These are phyloP conservation scores for Skeletonema costatum DNA, from an alignment of 108 stramenopile genomes.

Conservation along the genomic window DNA sequence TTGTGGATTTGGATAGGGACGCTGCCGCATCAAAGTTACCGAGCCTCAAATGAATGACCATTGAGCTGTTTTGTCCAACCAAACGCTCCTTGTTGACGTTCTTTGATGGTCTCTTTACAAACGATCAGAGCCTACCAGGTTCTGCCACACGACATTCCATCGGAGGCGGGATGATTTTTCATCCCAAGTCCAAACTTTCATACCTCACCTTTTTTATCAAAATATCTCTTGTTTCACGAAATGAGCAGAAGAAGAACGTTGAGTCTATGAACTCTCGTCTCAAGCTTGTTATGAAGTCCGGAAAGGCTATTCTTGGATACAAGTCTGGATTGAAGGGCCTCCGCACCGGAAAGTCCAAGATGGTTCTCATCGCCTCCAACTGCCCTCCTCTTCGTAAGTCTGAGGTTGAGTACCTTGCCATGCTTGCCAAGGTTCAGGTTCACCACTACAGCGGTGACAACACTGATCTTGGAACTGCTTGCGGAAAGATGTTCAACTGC, in stretches of 20 bases:
- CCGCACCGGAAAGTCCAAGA: slow-evolving; percentile 92
- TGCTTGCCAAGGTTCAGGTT: slow-evolving; percentile 96
- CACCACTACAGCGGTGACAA: slow-evolving; percentile 98
- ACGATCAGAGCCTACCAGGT: not conserved
- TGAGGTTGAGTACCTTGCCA: slow-evolving; percentile 98
- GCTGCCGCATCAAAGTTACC: not conserved
- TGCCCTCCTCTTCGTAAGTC: slow-evolving; percentile 97
- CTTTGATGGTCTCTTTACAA: not conserved
- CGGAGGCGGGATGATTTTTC: slow-evolving; percentile 2
- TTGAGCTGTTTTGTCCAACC: not conserved
- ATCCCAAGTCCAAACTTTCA: not conserved
- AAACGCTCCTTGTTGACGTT: not conserved
- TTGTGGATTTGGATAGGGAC: not conserved
- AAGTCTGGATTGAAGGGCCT: slow-evolving; percentile 94
- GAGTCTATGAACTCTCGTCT: slow-evolving; percentile 99
- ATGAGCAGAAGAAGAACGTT: slow-evolving; percentile 77
- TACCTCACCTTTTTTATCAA: slow-evolving; percentile 1
- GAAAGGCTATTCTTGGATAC: slow-evolving; percentile 97
- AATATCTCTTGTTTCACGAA: slow-evolving; percentile 1
- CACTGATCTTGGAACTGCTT: slow-evolving; percentile 97
- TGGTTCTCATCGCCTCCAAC: slow-evolving; percentile 97
- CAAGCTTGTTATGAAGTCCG: slow-evolving; percentile 99
- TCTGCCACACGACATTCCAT: not conserved
- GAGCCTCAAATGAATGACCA: not conserved
- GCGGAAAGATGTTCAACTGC: slow-evolving; percentile 97